Evolutionary conservation across 257 asterid species (phyloP), one percentile per base, ranked within the genome.

Genomic region (Anisodus tanguticus): DNA sequence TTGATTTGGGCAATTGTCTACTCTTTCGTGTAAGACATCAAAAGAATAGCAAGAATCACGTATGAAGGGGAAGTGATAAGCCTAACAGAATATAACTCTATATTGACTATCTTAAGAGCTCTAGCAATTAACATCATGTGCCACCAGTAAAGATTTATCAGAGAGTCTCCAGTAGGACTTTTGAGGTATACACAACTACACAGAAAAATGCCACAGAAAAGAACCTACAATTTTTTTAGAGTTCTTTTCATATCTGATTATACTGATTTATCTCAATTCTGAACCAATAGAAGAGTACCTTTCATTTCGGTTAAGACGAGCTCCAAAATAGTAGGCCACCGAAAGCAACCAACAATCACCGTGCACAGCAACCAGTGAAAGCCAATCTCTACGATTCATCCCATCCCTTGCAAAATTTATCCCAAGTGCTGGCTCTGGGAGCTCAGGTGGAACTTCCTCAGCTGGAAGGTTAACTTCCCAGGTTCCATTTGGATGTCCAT

Each of bases 401-500:
- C 98, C 98, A 88, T 94, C 97, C 90, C 98, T 90, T 69, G 97
- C 97, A 87, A 94, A 94, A 85, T 94, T 94, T 89, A 94, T 93
- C 76, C 98, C 98, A 60, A 94, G 93, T 17, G 97, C 98, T 45
- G 98, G 98, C 87, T 94, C 98, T 35, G 98, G 98, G 87, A 94
- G 98, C 88, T 68, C 76, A 37, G 76, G 76, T 37, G 76, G 76
- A 68, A 68, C 76, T 68, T 68, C 76, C 2, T 68, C 98, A 78
- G 97, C 98, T 55, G 98, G 98, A 77, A 93, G 93, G 87, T 88
- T 91, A 66, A 94, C 98, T 88, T 94, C 98, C 97, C 98, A 94
- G 41, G 93, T 88, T 87, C 91, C 97, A 85, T 94, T 90, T 19
- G 97, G 87, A 90, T 93, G 95, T 70, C 98, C 98, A 89, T 94